Conservation (phyloP, 2,329 filamentous ascomycete species). For the Alternaria burnsii region DNA sequence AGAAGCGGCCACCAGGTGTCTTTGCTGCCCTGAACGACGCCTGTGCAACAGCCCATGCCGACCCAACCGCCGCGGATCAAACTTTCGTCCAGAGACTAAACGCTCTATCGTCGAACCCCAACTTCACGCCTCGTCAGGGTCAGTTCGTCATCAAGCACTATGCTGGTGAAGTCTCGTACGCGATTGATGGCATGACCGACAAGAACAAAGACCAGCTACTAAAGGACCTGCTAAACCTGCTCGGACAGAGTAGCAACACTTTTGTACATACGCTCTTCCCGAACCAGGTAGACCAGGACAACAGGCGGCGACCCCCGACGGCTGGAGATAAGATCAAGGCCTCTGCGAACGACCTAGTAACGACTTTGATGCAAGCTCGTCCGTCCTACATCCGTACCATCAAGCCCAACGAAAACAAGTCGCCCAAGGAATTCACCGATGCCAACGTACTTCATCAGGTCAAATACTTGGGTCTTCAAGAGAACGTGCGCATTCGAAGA, state of each 20-base stretch:
- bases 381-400: conserved; percentile 99
- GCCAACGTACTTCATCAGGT: conserved; percentile 96
- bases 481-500: conserved; percentile 96
- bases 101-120: conserved; percentile 83
- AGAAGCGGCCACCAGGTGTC: conserved; percentile 85
- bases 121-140: conserved; percentile 90
- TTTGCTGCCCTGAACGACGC: conserved; percentile 98
- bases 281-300: conserved; percentile 91
- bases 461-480: conserved; percentile 98
- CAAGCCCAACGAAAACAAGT: conserved; percentile 99
- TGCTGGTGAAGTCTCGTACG: conserved; percentile 94
- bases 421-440: conserved; percentile 87
- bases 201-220: conserved; percentile 99
- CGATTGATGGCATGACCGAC: conserved; percentile 95
- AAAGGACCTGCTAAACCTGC: conserved; percentile 90
- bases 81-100: conserved; percentile 95
- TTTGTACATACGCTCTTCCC: conserved; percentile 93
- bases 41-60: conserved; percentile 96
- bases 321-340: conserved; percentile 95
- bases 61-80: conserved; percentile 90
- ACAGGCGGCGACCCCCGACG: conserved; percentile 90
- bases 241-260: conserved; percentile 81
- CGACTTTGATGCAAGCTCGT: conserved; percentile 95
- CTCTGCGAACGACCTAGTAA: conserved; percentile 93
- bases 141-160: conserved; percentile 99